phyloP scores from a whole-genome alignment of 768 basidiomycete species.

The Mycena rosella region DNA sequence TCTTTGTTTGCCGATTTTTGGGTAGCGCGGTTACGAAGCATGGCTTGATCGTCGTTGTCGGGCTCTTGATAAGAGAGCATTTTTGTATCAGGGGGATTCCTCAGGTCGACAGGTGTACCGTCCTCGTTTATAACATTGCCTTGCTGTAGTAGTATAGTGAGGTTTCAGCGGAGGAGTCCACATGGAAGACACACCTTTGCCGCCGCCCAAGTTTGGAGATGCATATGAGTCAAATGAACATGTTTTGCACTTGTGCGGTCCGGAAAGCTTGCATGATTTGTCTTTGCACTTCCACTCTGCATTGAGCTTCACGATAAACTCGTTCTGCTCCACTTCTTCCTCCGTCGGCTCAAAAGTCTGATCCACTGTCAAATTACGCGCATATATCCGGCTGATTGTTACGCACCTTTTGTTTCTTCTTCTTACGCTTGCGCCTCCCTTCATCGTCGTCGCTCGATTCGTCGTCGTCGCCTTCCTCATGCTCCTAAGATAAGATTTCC shows the following conservation, averaged over 20 bases:
- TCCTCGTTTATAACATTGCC: background rate
- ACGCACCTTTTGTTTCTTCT: background rate
- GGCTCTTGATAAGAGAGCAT: background rate
- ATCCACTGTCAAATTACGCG: background rate
- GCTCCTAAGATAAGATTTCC: background rate
- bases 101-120: background rate
- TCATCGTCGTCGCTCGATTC: background rate
- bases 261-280: background rate
- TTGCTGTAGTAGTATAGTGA: background rate
- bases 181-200: background rate
- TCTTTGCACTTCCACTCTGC: slow-evolving; percentile 1
- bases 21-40: background rate
- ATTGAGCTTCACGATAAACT: background rate
- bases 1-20: background rate
- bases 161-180: background rate
- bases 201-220: slow-evolving; percentile 5
- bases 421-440: background rate
- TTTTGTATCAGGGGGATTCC: background rate
- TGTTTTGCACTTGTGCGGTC: background rate
- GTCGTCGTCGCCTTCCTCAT: background rate
- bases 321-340: background rate
- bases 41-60: background rate
- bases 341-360: background rate
- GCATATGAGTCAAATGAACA: slow-evolving; percentile 8
- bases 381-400: background rate